A percentile compares a stretch with the other conserved stretches of the same genome.
Evolutionary conservation across 768 basidiomycete genomes (phyloP).

Genomic region (Mycena leptocephala): DNA sequence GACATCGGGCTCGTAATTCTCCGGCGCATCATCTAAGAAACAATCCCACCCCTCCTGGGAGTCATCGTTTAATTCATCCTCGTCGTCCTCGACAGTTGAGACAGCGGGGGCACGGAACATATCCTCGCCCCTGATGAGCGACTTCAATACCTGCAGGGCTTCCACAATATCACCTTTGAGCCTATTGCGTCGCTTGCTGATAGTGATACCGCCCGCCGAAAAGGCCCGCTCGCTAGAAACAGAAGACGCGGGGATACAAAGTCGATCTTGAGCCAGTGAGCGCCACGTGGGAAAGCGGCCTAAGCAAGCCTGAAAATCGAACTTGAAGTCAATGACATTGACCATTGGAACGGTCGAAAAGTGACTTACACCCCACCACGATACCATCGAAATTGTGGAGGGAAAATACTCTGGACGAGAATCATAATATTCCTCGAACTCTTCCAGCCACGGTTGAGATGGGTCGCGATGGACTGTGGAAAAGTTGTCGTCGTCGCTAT

Average conservation of each 20-base stretch:
- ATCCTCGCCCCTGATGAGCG: slow-evolving; percentile 9
- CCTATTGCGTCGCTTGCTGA: slow-evolving; percentile 51
- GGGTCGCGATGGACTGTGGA: background rate
- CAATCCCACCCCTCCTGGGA: too few relatives aligned
- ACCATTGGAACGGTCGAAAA: too few relatives aligned
- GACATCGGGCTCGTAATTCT: too few relatives aligned
- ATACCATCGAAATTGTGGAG: background rate
- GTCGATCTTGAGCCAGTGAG: slow-evolving; percentile 53
- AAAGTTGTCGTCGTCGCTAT: background rate
- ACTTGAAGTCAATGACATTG: too few relatives aligned
- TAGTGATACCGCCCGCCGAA: slow-evolving; percentile 56
- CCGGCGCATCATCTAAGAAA: too few relatives aligned
- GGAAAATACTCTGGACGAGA: background rate
- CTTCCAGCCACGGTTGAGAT: background rate
- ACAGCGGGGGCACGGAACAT: too few relatives aligned
- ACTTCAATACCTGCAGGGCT: slow-evolving; percentile 50
- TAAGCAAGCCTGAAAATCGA: too few relatives aligned
- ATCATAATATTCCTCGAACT: slow-evolving; percentile 2
- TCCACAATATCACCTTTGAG: slow-evolving; percentile 54
- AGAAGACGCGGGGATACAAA: slow-evolving; percentile 56
- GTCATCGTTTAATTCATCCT: too few relatives aligned
- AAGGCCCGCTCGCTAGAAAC: slow-evolving; percentile 52
- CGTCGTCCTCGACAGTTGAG: too few relatives aligned
- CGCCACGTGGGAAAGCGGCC: slow-evolving; percentile 51
- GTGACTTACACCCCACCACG: background rate